These are phyloP conservation scores for Leptomonas pyrrhocoris DNA, from an alignment of 208 protist genomes.

Conservation along the genomic window DNA sequence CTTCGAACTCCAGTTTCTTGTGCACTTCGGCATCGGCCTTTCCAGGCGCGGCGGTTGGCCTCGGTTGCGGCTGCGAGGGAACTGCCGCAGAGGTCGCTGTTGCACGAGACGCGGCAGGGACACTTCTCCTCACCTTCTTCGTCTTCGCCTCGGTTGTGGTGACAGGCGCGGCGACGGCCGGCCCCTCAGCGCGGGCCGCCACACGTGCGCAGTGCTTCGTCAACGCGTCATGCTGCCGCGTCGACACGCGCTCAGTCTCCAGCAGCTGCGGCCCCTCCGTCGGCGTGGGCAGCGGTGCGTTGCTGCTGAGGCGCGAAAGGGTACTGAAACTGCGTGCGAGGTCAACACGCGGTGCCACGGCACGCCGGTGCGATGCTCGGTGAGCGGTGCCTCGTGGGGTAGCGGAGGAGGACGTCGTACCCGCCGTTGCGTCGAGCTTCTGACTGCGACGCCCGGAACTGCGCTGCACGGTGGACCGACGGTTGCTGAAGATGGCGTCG, in stretches of 20 bases:
- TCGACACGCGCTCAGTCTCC: slow-evolving; percentile 16
- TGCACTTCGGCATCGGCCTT: not conserved
- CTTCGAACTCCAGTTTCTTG: slow-evolving; percentile 15
- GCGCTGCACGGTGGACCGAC: slow-evolving; percentile 16
- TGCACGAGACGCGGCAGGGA: not conserved
- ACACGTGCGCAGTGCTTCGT: slow-evolving; percentile 44
- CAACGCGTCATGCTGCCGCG: slow-evolving; percentile 43
- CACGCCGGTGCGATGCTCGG: slow-evolving; percentile 6
- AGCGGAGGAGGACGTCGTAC: not conserved
- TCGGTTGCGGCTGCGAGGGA: not conserved
- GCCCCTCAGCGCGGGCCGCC: slow-evolving; percentile 13
- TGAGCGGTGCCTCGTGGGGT: slow-evolving; percentile 14
- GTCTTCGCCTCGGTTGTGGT: slow-evolving; percentile 3
- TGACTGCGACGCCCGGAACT: slow-evolving; percentile 11
- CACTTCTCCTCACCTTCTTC: not conserved
- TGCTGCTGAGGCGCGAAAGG: slow-evolving; percentile 24
- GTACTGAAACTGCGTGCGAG: slow-evolving; percentile 13
- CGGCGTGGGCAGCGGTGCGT: not conserved
- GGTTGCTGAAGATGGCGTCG: slow-evolving; percentile 24
- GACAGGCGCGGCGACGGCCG: not conserved
- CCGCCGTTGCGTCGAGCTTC: not conserved
- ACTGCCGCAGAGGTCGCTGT: not conserved
- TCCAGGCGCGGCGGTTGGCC: not conserved
- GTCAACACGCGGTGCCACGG: not conserved
- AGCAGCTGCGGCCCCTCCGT: slow-evolving; percentile 6